These are phyloP conservation scores for Rhizophagus clarus DNA, from an alignment of 192 early-diverging fungal genomes.

Conservation along the genomic window DNA sequence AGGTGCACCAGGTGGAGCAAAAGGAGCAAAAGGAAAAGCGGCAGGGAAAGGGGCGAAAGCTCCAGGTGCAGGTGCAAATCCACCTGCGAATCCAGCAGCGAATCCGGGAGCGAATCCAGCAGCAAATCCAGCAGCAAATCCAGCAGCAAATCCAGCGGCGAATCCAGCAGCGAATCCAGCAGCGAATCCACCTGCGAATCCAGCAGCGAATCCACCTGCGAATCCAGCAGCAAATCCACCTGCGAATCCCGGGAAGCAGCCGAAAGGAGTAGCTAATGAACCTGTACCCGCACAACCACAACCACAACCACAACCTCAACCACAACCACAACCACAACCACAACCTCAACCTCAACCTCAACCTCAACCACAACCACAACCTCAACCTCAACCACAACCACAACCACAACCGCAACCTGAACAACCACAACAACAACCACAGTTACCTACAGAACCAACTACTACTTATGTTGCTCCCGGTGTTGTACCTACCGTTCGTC, in stretches of 20 bases:
- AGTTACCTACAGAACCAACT: not conserved
- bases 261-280: too few species aligned
- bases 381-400: not conserved
- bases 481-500: not conserved
- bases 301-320: too few species aligned
- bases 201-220: too few species aligned
- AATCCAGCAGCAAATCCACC: too few species aligned
- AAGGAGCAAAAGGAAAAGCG: too few species aligned
- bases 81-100: too few species aligned
- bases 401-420: not conserved
- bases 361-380: not conserved
- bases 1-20: too few species aligned
- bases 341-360: not conserved
- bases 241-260: too few species aligned
- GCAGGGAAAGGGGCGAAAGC: too few species aligned
- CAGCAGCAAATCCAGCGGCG: not conserved
- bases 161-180: not conserved
- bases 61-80: not conserved
- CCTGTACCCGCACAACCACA: too few species aligned
- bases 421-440: not conserved
- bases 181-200: too few species aligned
- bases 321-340: too few species aligned
- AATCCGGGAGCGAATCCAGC: not conserved
- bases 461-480: not conserved
- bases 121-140: not conserved